phyloP scores from a whole-genome alignment of 2,329 filamentous ascomycete species.

The Aspergillus sp. region DNA sequence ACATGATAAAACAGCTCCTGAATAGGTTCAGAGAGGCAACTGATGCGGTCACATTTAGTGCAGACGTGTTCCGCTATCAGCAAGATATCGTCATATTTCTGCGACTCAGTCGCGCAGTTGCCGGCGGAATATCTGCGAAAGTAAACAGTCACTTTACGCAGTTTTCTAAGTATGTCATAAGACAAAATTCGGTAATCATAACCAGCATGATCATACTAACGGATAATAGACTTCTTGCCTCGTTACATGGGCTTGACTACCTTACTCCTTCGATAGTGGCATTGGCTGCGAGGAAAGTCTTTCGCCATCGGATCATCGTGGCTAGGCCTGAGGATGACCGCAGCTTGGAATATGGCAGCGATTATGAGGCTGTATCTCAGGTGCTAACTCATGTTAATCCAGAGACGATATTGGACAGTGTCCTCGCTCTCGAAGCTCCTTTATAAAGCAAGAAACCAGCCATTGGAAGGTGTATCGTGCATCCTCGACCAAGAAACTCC shows the following conservation, averaged over 20 bases:
- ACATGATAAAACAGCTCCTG: slow-evolving; percentile 37
- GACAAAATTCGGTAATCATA: too few species aligned
- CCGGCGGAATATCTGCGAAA: slow-evolving; percentile 68
- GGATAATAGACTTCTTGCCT: slow-evolving; percentile 53
- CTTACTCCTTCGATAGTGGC: slow-evolving; percentile 78
- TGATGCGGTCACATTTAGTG: slow-evolving; percentile 58
- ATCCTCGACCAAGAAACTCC: too few species aligned
- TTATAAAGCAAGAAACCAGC: slow-evolving; percentile 32
- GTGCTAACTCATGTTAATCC: slow-evolving; percentile 57
- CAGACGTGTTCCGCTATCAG: slow-evolving; percentile 78
- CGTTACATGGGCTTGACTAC: slow-evolving; percentile 74
- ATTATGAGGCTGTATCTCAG: slow-evolving; percentile 61
- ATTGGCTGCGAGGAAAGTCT: slow-evolving; percentile 80
- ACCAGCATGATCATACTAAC: too few species aligned
- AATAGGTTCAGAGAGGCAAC: slow-evolving; percentile 56
- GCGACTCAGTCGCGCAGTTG: slow-evolving; percentile 79
- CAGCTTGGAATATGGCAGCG: slow-evolving; percentile 91
- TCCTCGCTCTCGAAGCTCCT: slow-evolving; percentile 55
- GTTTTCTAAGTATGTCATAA: slow-evolving; percentile 52
- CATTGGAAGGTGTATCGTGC: not conserved
- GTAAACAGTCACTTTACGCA: slow-evolving; percentile 74
- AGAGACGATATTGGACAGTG: slow-evolving; percentile 55
- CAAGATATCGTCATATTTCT: slow-evolving; percentile 86
- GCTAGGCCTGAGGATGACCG: slow-evolving; percentile 67
- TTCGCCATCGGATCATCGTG: slow-evolving; percentile 75